Conservation (phyloP, 2,329 filamentous ascomycete species). For the Arthrinium puccinioides region DNA sequence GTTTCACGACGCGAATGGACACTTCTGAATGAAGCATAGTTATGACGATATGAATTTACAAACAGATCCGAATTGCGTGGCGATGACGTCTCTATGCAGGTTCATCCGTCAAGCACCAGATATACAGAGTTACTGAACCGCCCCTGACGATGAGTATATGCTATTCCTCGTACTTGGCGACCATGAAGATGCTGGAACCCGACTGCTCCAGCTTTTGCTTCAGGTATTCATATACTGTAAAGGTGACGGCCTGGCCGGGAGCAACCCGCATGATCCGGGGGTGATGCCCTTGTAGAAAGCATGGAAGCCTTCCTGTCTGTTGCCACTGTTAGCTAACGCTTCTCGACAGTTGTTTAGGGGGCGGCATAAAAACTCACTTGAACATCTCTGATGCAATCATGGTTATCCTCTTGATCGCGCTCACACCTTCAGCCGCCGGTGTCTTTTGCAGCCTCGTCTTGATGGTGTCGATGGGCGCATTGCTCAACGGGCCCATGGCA, state of each 20-base stretch:
- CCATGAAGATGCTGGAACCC: conserved; percentile 49
- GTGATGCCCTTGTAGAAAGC: conserved; percentile 99
- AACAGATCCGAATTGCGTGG: no score
- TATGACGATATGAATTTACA: no score
- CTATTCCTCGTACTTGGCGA: conserved; percentile 62
- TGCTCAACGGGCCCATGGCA: conserved; percentile 92
- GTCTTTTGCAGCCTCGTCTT: conserved; percentile 94
- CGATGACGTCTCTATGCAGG: no score
- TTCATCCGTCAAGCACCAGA: no score
- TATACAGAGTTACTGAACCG: no score
- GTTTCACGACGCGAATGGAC: neutral
- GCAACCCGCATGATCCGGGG: conserved; percentile 94
- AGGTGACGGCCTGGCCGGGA: conserved; percentile 78
- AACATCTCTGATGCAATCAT: conserved; percentile 79
- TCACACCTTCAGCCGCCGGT: conserved; percentile 73
- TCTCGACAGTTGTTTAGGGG: neutral
- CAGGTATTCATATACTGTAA: conserved; percentile 72
- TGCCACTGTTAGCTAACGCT: neutral
- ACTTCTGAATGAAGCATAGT: no score
- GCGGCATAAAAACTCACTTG: conserved; percentile 42
- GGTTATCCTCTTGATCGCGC: conserved; percentile 70
- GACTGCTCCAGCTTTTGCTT: conserved; percentile 66
- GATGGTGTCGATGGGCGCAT: conserved; percentile 97
- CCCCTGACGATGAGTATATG: no score
- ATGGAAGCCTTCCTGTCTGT: conserved; percentile 80